These are phyloP conservation scores for Bacidia rubella DNA, from an alignment of 495 filamentous ascomycete species.

Conservation along the genomic window DNA sequence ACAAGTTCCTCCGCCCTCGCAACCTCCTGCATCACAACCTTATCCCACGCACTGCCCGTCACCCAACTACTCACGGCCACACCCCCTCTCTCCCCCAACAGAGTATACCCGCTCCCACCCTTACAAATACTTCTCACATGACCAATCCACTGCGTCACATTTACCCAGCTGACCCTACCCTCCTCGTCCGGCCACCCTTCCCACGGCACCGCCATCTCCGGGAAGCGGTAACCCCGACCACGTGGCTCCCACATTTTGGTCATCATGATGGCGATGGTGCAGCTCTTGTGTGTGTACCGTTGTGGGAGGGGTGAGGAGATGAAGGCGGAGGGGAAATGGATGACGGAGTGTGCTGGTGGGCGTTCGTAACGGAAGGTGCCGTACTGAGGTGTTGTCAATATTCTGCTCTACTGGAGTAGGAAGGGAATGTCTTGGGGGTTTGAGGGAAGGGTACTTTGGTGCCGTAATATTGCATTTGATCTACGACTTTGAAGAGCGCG, in stretches of 20 bases:
- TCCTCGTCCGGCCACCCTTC: neutral
- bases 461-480: neutral
- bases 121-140: neutral
- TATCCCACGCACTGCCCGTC: neutral
- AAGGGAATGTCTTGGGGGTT: no score
- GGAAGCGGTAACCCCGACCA: neutral
- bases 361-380: slow-evolving; percentile 3
- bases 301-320: neutral
- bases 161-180: neutral
- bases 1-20: neutral
- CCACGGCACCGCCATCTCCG: neutral
- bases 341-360: neutral
- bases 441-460: neutral
- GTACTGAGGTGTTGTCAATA: neutral
- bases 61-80: neutral
- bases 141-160: neutral
- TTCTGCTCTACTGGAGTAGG: no score
- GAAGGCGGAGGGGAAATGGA: neutral
- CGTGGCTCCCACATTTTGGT: slow-evolving; percentile 1
- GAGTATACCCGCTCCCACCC: slow-evolving; percentile 1
- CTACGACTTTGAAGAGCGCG: neutral
- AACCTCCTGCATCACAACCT: neutral
- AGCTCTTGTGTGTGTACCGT: neutral
- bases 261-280: slow-evolving; percentile 5
- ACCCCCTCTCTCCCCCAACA: neutral